Conservation (phyloP, 164 flowering plant species). For the Sedum album region DNA sequence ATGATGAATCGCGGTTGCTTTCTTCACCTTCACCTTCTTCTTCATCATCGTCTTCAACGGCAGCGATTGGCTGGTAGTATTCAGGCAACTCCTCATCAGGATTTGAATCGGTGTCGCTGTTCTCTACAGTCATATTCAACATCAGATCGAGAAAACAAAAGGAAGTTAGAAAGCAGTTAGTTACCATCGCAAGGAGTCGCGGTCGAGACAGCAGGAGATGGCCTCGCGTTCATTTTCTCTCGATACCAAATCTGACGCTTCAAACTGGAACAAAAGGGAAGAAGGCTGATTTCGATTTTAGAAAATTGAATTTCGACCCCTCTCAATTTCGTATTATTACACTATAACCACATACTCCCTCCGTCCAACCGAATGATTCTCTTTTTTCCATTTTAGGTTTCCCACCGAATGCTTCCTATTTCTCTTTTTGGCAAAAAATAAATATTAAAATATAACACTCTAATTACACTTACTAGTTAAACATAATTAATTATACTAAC, state of each 20-base stretch:
- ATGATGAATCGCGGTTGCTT: not conserved
- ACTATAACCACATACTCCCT: no score
- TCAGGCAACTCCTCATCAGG: not conserved
- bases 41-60: not conserved
- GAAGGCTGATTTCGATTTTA: no score
- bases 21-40: not conserved
- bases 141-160: not conserved
- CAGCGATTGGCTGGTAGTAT: constrained; percentile 1
- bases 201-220: not conserved
- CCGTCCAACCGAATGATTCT: no score
- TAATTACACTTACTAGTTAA: no score
- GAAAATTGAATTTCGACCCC: not conserved
- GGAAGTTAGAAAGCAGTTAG: not conserved
- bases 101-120: constrained; percentile 6
- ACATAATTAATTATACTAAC: no score
- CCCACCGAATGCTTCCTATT: no score
- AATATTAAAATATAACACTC: no score
- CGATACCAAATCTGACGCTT: not conserved
- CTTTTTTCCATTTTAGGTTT: no score
- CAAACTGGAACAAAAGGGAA: no score
- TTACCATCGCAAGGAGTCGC: not conserved
- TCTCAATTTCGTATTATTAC: no score
- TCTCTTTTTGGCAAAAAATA: no score
- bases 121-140: not conserved
- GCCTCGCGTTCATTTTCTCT: not conserved